phyloP scores from a whole-genome alignment of 345 rosid genomes.

The Stellera chamaejasme region DNA sequence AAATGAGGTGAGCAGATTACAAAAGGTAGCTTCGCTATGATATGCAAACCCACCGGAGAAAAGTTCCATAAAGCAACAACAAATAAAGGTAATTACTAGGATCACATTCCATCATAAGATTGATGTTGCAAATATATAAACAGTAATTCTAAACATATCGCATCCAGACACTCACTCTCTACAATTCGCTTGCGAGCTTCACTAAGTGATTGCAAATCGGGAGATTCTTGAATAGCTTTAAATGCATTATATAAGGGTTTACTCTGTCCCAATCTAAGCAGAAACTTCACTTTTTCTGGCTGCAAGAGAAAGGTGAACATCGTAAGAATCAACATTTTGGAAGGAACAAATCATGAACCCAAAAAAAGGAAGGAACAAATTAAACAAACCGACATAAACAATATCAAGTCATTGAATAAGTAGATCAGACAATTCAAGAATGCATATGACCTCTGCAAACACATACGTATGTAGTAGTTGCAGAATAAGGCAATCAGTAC shows the following conservation, averaged over 20 bases:
- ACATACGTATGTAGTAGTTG: too few species aligned
- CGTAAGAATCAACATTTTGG: slow-evolving; percentile 7
- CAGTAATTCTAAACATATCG: too few species aligned
- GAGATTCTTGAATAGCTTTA: slow-evolving; percentile 58
- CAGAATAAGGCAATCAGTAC: too few species aligned
- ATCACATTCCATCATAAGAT: too few species aligned
- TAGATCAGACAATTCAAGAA: not conserved
- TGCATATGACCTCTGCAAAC: not conserved
- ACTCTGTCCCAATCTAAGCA: slow-evolving; percentile 72
- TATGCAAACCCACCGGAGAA: too few species aligned
- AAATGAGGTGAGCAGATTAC: not conserved
- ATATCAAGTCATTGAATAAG: not conserved
- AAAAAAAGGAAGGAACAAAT: not conserved
- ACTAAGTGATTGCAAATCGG: slow-evolving; percentile 51
- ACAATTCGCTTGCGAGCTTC: slow-evolving; percentile 71
- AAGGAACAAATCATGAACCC: not conserved
- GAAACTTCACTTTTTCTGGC: slow-evolving; percentile 75
- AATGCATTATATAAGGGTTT: slow-evolving; percentile 71
- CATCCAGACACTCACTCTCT: slow-evolving; percentile 36
- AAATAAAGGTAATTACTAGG: not conserved
- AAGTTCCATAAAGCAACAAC: not conserved
- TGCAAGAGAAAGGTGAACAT: slow-evolving; percentile 21
- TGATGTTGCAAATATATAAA: too few species aligned
- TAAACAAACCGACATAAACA: not conserved
- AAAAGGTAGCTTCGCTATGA: too few species aligned